Base-by-base conservation (phyloP, 306 rosid genomes). In the Senna siamea region DNA sequence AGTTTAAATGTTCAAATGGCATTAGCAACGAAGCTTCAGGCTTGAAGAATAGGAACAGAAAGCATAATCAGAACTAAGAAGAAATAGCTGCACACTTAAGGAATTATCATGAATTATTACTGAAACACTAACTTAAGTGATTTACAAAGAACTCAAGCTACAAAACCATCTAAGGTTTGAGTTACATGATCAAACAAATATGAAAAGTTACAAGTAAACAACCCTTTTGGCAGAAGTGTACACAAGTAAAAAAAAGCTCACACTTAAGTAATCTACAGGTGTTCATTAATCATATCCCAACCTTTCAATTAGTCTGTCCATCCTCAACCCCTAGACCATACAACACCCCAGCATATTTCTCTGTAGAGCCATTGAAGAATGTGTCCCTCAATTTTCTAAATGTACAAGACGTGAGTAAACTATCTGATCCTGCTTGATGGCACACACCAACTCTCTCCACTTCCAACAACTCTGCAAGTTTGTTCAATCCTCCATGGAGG, bases 391-490 rank as follows among this genome's bases (percentile, higher is more conserved):
- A 80, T 76, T 83, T 88, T 82, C 88, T 86, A 82, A 85, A 88
- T 5, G 87, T 83, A 51, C 74, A 58, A 5, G 82, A 75, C 0
- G 93, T 86, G 66, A 88, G 87, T 80, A 88, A 64, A 73, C 93
- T 88, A 73, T 88, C 93, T 0, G 93, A 88, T 38, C 93, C 93
- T n/a, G 93, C 93, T 79, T 85, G 93, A 79, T 88, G 93, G 71
- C 88, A 85, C 58, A 86, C 82, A 54, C 93, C 93, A 65, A 88
- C 37, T 81, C 93, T 75, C 76, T 85, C 90, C 55, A 88, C 93
- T 0, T 85, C 93, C 83, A 88, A 81, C 78, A 85, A 76, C 44
- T 88, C 93, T 0, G 90, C 93, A 66, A 88, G 88, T 78, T 88
- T 88, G 84, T 86, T 88, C 73, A 88, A 51, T 60, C 93, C 90